Percentiles rank a stretch among this genome's conserved stretches.
These are phyloP conservation scores for Pseudisothecium myosuroides DNA, from an alignment of 225 moss, liverwort and hornwort genomes.

Conservation along the genomic window DNA sequence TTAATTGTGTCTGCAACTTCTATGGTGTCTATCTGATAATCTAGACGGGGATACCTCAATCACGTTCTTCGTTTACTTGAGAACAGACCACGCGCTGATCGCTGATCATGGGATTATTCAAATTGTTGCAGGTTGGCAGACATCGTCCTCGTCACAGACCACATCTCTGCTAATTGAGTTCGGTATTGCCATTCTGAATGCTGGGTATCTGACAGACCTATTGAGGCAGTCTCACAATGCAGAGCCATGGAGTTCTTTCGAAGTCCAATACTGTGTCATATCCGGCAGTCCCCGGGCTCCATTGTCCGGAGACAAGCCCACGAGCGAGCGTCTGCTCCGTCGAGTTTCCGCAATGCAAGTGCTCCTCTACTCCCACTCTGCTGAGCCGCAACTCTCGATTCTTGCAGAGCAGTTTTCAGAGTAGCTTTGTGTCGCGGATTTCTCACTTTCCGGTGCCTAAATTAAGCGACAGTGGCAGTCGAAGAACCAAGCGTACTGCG, in stretches of 20 bases:
- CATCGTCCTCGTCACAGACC: not conserved
- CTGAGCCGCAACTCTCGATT: not conserved
- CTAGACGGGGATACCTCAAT: not conserved
- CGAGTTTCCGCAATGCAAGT: conserved; percentile 20
- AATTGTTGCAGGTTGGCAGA: not conserved
- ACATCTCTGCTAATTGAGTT: not conserved
- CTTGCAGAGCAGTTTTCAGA: conserved; percentile 11
- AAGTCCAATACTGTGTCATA: not conserved
- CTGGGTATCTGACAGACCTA: not conserved
- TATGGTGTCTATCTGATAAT: not conserved
- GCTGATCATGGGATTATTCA: not conserved
- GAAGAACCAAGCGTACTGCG: conserved; percentile 2
- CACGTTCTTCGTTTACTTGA: not conserved
- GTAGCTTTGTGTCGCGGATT: conserved; percentile 8
- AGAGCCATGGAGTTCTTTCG: conserved; percentile 31
- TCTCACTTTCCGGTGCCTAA: conserved; percentile 6
- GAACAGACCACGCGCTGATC: not conserved
- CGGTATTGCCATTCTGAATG: not conserved
- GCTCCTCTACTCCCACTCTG: not conserved
- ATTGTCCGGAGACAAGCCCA: not conserved
- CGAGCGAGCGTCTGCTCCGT: not conserved
- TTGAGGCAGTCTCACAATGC: conserved; percentile 23
- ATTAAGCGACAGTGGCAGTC: not conserved
- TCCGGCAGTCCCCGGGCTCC: not conserved
- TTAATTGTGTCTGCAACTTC: not conserved